These are phyloP conservation scores for Aureobasidium subglaciale DNA, from an alignment of 2,329 filamentous ascomycete species.

Conservation along the genomic window DNA sequence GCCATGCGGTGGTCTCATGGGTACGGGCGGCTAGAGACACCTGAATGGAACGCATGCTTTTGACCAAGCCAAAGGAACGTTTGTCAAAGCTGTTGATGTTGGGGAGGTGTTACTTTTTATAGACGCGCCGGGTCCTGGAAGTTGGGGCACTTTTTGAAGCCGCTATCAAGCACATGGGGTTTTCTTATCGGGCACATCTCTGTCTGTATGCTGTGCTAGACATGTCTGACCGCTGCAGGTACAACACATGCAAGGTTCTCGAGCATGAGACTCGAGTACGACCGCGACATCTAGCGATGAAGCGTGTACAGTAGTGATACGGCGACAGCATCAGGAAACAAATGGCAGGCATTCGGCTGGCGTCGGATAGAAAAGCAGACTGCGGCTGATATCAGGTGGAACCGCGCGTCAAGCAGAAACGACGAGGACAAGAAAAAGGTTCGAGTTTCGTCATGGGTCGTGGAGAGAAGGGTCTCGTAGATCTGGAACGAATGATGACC, in stretches of 20 bases:
- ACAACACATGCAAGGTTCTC: background rate
- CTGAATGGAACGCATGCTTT: background rate
- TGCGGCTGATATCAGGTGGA: background rate
- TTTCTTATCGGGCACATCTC: background rate
- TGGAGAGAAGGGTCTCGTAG: background rate
- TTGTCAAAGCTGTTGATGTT: background rate
- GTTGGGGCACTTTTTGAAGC: background rate
- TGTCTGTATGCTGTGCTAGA: background rate
- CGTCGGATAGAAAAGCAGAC: background rate
- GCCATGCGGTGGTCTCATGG: constrained; percentile 1
- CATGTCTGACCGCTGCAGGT: background rate
- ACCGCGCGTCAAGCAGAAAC: constrained; percentile 4
- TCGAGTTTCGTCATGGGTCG: background rate
- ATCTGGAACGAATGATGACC: constrained; percentile 7
- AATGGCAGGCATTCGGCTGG: background rate
- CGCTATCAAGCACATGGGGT: background rate
- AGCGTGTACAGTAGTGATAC: too few relatives aligned
- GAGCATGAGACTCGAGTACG: background rate
- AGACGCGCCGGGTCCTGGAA: background rate
- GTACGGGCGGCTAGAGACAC: background rate
- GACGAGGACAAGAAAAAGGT: background rate
- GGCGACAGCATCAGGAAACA: too few relatives aligned
- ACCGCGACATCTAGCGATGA: too few relatives aligned
- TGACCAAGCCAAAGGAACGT: background rate
- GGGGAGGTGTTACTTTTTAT: constrained; percentile 5